These are phyloP conservation scores for Lepiota venenata DNA, from an alignment of 768 basidiomycete genomes.

Conservation along the genomic window DNA sequence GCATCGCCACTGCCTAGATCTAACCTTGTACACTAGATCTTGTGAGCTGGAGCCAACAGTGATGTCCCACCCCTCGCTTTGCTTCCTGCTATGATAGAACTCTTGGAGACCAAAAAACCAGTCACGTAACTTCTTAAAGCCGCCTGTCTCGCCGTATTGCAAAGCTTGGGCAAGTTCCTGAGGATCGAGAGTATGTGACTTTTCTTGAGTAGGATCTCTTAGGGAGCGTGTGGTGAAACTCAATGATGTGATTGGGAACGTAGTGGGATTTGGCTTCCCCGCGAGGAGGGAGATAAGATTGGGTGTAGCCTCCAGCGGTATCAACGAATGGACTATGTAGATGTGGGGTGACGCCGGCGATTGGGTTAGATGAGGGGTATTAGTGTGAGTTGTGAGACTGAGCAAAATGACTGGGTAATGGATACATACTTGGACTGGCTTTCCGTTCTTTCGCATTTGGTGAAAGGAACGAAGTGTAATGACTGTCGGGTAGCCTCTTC, in stretches of 20 bases:
- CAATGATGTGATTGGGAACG: slow-evolving; percentile 90
- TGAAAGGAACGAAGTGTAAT: slow-evolving; percentile 62
- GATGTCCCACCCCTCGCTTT: slow-evolving; percentile 68
- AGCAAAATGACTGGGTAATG: not conserved
- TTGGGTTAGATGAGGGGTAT: not conserved
- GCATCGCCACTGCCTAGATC: slow-evolving; percentile 9
- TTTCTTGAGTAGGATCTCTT: slow-evolving; percentile 38
- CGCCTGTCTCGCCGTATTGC: slow-evolving; percentile 75
- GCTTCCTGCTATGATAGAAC: slow-evolving; percentile 57
- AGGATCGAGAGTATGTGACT: slow-evolving; percentile 50
- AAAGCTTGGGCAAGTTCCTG: slow-evolving; percentile 63
- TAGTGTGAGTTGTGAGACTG: not conserved
- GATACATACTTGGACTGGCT: slow-evolving; percentile 57
- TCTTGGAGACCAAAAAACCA: slow-evolving; percentile 78
- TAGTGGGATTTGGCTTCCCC: slow-evolving; percentile 87
- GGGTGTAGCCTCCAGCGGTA: slow-evolving; percentile 74
- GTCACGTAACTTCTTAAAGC: slow-evolving; percentile 56
- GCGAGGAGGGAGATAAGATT: slow-evolving; percentile 82
- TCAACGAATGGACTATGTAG: slow-evolving; percentile 56
- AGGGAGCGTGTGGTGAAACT: slow-evolving; percentile 60
- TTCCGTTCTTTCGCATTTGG: slow-evolving; percentile 54
- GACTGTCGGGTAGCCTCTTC: slow-evolving; percentile 46
- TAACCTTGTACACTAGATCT: slow-evolving; percentile 84
- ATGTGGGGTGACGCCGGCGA: not conserved
- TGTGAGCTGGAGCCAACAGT: slow-evolving; percentile 84